Evolutionary conservation across 106 monocot species (phyloP).

Genomic region (Xerophyta viscosa): DNA sequence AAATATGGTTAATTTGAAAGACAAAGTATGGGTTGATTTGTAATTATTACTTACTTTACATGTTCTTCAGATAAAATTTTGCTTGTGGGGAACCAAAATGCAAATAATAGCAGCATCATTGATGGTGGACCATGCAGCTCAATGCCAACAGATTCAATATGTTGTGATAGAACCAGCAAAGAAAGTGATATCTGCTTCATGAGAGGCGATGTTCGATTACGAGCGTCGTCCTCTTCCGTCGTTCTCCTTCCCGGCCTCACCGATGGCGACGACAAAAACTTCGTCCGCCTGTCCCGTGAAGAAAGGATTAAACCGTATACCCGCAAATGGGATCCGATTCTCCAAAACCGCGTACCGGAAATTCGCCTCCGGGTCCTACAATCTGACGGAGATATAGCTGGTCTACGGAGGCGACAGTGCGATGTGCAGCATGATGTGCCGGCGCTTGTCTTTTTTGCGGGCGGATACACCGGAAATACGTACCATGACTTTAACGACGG

Average conservation of each 20-base stretch:
- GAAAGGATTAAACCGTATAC: constrained; percentile 45
- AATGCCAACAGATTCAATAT: constrained; percentile 27
- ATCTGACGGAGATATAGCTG: too few relatives aligned
- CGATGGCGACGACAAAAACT: too few relatives aligned
- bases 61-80: too few relatives aligned
- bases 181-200: constrained; percentile 53
- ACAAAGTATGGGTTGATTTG: too few relatives aligned
- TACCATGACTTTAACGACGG: constrained; percentile 73
- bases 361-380: constrained; percentile 28
- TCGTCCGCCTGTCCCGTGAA: neutral
- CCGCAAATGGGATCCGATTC: constrained; percentile 44
- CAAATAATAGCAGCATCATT: too few relatives aligned
- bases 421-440: constrained; percentile 44
- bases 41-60: too few relatives aligned
- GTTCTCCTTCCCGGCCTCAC: constrained; percentile 15
- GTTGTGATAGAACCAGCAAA: constrained; percentile 34
- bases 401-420: too few relatives aligned
- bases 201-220: constrained; percentile 33
- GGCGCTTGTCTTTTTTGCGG: constrained; percentile 64
- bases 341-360: constrained; percentile 34
- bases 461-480: constrained; percentile 75
- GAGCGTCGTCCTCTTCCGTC: constrained; percentile 18
- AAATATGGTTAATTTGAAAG: too few relatives aligned
- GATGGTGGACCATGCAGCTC: constrained; percentile 19
- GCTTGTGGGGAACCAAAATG: too few relatives aligned